Conservation (phyloP, 2,329 filamentous ascomycete genomes). For the Elsinoe batatas region DNA sequence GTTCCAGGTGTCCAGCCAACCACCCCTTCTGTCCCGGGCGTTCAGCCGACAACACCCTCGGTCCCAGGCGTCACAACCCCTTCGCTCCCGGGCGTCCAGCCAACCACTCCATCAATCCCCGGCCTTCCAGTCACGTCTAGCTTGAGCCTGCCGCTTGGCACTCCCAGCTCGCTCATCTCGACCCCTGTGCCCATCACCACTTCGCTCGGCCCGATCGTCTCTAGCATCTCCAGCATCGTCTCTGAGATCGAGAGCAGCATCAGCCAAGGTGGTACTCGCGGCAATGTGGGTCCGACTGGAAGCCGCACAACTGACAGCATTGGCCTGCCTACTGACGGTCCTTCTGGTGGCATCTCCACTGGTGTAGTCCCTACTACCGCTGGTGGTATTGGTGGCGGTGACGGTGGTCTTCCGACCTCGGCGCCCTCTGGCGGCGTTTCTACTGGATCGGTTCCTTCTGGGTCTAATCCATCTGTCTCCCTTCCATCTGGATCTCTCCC, state of each 20-base stretch:
- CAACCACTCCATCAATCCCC: neutral
- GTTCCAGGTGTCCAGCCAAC: neutral
- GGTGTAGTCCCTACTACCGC: neutral
- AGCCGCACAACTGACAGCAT: neutral
- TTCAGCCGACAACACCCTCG: neutral
- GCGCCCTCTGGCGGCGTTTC: neutral
- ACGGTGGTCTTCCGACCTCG: neutral
- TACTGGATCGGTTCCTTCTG: neutral
- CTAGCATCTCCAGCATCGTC: neutral
- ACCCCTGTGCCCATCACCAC: neutral
- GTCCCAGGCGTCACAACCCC: no score
- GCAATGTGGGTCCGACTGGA: neutral
- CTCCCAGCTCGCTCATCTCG: conserved; percentile 1
- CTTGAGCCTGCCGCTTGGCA: conserved; percentile 1
- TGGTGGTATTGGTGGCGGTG: neutral
- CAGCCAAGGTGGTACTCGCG: conserved; percentile 1
- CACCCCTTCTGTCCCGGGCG: neutral
- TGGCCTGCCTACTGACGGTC: neutral
- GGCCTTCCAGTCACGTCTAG: neutral
- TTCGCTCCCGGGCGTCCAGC: neutral
- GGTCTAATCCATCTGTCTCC: neutral
- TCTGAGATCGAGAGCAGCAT: conserved; percentile 7
- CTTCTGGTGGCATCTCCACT: neutral
- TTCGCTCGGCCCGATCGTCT: neutral
- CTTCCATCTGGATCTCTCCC: neutral